phyloP scores from a whole-genome alignment of 495 filamentous ascomycete species.

The Aspergillus nidulans region DNA sequence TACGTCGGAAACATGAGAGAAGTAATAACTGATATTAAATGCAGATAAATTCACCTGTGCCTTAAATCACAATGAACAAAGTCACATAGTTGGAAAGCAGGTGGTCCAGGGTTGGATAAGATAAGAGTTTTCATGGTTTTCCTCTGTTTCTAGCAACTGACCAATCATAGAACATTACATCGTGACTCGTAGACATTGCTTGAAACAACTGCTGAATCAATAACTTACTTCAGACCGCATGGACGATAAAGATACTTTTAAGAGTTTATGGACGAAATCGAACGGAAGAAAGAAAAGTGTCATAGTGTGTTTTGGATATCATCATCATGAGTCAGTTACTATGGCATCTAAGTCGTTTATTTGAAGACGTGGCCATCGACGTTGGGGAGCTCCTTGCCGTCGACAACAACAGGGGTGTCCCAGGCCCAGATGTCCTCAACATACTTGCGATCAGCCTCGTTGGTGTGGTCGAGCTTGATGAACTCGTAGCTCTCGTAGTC shows the following conservation, averaged over 20 bases:
- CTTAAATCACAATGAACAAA: too few relatives aligned
- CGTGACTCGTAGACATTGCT: slow-evolving; percentile 14
- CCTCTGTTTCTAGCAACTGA: slow-evolving; percentile 4
- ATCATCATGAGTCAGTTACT: slow-evolving; percentile 19
- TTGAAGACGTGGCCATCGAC: slow-evolving; percentile 98
- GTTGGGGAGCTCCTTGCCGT: slow-evolving; percentile 74
- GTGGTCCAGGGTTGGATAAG: too few relatives aligned
- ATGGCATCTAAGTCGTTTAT: slow-evolving; percentile 51
- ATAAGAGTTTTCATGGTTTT: too few relatives aligned
- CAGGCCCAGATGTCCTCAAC: slow-evolving; percentile 85
- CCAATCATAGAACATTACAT: slow-evolving; percentile 15
- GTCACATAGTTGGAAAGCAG: too few relatives aligned
- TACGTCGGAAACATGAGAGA: too few relatives aligned
- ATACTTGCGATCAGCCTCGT: slow-evolving; percentile 74
- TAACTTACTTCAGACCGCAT: not conserved
- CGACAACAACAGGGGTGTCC: slow-evolving; percentile 73
- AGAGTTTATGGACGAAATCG: not conserved
- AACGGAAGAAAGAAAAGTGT: slow-evolving; percentile 7
- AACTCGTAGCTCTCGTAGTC: slow-evolving; percentile 97
- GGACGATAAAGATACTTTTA: slow-evolving; percentile 2
- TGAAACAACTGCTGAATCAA: not conserved
- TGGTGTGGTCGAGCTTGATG: slow-evolving; percentile 86
- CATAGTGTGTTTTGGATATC: slow-evolving; percentile 19
- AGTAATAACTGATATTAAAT: too few relatives aligned
- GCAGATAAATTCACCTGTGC: too few relatives aligned